Evolutionary conservation across 1,284 basidiomycete species (phyloP), one percentile per base, ranked within the genome.

Genomic region (Bondarzewia mesenterica): DNA sequence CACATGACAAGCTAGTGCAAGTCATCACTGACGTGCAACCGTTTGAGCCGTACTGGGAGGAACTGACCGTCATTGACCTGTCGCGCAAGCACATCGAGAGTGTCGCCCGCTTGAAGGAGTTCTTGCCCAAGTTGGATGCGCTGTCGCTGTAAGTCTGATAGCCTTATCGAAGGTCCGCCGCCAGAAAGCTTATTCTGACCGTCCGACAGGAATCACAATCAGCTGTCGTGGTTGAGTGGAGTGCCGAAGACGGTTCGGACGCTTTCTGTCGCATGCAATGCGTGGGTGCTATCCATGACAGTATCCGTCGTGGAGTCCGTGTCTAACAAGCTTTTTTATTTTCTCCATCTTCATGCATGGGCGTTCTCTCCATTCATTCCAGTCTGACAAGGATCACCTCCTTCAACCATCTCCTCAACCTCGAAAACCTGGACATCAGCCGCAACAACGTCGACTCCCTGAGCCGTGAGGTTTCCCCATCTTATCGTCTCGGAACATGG

Each of bases 21-120:
- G 81, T 92, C 53, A 91, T 99, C 60, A 98, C 94, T 38, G 94
- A 98, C 60, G 84, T 94, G 12, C 88, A 94, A 62, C 93, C 94
- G 1, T 97, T 93, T 68, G 90, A 94, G 62, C 92, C 93, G 15
- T 78, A 92, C 63, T 99, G 95, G 95, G 93, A 97, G 57, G 73
- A 80, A 42, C 68, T 99, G 54, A 72, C 63, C 48, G 67, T 69
- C 14, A 84, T 99, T 55, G 85, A 98, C 62, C 70, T 99, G 57
- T 85, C 85, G 35, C 71, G 74, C 45, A 87, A 87, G 63, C 78
- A 80, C 42, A 68, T 95, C 42, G 94, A 98, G 59, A 93, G 92
- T 58, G 83, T 95, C 20, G 89, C 93, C 27, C 73, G 93, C 50
- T 69, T 99, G 56, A 94, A 96, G 62, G 95, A 99, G 69, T 95